A percentile compares a stretch with the other conserved stretches of the same genome.
Conservation (phyloP, 495 filamentous ascomycete genomes). For the Daldinia decipiens region DNA sequence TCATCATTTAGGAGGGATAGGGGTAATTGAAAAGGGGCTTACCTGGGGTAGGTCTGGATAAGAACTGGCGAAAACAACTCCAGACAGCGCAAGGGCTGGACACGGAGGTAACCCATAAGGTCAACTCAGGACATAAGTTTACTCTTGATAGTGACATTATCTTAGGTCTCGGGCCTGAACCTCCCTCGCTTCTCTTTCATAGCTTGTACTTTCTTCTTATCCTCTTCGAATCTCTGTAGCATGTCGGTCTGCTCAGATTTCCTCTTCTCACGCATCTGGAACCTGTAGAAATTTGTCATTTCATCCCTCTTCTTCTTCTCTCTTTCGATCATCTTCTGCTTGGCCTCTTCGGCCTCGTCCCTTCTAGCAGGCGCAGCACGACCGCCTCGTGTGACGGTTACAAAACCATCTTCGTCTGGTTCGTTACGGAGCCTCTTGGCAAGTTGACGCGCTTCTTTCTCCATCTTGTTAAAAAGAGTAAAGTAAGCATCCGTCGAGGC, state of each 20-base stretch:
- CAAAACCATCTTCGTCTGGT: slow-evolving; percentile 94
- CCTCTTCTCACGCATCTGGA: slow-evolving; percentile 88
- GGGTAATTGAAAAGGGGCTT: slow-evolving; percentile 10
- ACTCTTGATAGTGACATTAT: background rate
- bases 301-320: slow-evolving; percentile 70
- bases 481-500: slow-evolving; percentile 83
- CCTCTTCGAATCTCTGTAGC: slow-evolving; percentile 71
- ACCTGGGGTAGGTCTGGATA: slow-evolving; percentile 9
- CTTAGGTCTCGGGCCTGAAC: slow-evolving; percentile 63
- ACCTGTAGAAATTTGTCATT: slow-evolving; percentile 87
- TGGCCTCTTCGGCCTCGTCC: slow-evolving; percentile 77
- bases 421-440: slow-evolving; percentile 72
- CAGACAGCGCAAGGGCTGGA: background rate
- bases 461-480: slow-evolving; percentile 71
- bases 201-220: slow-evolving; percentile 68
- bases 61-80: background rate
- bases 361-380: slow-evolving; percentile 76
- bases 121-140: background rate
- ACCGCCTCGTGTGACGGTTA: slow-evolving; percentile 86
- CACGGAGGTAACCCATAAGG: background rate
- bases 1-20: slow-evolving; percentile 57
- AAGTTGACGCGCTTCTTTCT: slow-evolving; percentile 71
- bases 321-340: slow-evolving; percentile 78
- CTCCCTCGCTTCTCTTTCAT: slow-evolving; percentile 69
- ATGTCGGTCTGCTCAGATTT: slow-evolving; percentile 82